Evolutionary conservation across 164 flowering plant genomes (phyloP).

Genomic region (Platanus orientalis): DNA sequence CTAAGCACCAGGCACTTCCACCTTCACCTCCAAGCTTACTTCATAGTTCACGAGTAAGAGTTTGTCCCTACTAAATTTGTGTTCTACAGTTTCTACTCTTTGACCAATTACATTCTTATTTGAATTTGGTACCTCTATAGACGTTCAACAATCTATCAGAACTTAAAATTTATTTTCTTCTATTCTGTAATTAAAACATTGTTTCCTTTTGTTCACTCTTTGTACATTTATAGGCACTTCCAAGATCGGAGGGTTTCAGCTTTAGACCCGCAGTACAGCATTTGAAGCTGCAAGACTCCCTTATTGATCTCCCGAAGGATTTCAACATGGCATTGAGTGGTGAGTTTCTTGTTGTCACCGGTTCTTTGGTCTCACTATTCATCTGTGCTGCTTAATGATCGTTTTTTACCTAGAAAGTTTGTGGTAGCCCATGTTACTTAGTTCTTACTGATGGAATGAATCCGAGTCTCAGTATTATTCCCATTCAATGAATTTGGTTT

Average conservation of each 20-base stretch:
- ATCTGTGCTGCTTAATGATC: no score
- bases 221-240: slow-evolving; percentile 1
- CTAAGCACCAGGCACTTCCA: slow-evolving; percentile 14
- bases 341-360: slow-evolving; percentile 3
- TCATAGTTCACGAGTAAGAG: slow-evolving; percentile 7
- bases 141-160: neutral
- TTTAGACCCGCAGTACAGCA: slow-evolving; percentile 5
- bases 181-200: neutral
- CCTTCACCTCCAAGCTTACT: slow-evolving; percentile 30
- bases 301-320: slow-evolving; percentile 1
- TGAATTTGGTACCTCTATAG: no score
- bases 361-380: neutral
- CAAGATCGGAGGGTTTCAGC: slow-evolving; percentile 10
- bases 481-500: no score
- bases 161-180: neutral
- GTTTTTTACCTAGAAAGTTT: no score
- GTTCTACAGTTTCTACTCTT: neutral
- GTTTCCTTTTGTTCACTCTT: neutral
- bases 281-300: slow-evolving; percentile 1
- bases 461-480: no score
- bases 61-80: neutral
- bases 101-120: neutral
- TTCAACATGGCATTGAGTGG: neutral
- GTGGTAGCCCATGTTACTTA: no score
- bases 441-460: no score